Evolutionary conservation across 2,329 filamentous ascomycete species (phyloP), one percentile per base, ranked within the genome.

Genomic region (Trichoderma citrinoviride): DNA sequence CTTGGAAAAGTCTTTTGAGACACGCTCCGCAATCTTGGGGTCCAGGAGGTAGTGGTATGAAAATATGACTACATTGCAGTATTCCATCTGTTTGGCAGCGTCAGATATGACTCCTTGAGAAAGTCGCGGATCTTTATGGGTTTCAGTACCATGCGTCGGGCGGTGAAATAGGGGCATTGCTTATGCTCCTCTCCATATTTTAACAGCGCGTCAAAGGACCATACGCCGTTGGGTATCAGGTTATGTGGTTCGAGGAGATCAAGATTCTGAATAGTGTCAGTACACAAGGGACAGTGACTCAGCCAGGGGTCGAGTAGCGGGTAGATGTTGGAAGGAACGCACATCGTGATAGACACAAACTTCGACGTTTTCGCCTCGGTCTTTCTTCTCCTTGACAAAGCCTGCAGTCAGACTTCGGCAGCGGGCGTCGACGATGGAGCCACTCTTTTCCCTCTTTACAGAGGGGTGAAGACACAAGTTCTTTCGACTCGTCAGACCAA

Each of bases 1-100:
- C 71, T 97, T 97, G 0, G 95, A 97, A 12, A 99, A 86, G 73
- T 99, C 95, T 76, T 90, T 93, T 0, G 95, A 98, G 2, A 98
- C 93, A 65, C 94, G 80, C 74, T 99, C 95, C 14, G 95, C 95
- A 72, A 99, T 99, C 76, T 99, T 99, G 3, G 95, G 95, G 72
- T 99, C 96, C 17, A 99, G 86, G 3, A 99, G 86, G 74, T 99
- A 99, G 77, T 99, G 95, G 74, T 99, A 99, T 0, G 95, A 99
- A 80, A 99, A 99, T 70, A 99, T 99, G 73, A 99, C 97, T 74
- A 99, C 93, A 75, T 99, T 98, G 84, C 95, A 99, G 74, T 93
- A 98, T 72, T 95, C 90, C 94, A 99, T 98, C 90, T 93, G 69
- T 15, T 47, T 55, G 43, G 6, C 1, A 27, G 47, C 8, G 10